Conservation (phyloP, 768 basidiomycete genomes). For the Tylopilus felleus region DNA sequence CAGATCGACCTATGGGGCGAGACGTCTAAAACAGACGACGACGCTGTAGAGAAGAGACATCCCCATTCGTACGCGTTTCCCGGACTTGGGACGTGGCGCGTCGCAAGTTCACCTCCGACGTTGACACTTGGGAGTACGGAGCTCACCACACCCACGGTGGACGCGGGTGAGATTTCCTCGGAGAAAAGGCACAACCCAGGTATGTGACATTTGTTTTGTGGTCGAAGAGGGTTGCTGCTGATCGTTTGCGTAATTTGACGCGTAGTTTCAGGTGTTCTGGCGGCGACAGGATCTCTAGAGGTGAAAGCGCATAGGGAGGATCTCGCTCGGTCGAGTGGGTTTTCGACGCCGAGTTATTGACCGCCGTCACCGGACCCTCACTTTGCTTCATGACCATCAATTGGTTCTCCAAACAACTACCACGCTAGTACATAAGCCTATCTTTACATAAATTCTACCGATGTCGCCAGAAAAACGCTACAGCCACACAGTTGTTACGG, state of each 20-base stretch:
- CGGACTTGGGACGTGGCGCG: conserved; percentile 20
- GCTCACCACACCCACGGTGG: not conserved
- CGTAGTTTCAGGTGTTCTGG: not conserved
- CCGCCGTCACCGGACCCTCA: not conserved
- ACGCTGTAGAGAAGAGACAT: not conserved
- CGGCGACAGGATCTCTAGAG: not conserved
- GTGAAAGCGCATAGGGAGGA: not conserved
- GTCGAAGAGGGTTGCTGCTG: not conserved
- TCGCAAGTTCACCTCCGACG: conserved; percentile 6
- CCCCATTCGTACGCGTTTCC: conserved; percentile 4
- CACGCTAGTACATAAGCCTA: not conserved
- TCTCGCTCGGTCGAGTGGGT: not conserved
- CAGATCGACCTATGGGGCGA: not conserved
- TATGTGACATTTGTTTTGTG: not conserved
- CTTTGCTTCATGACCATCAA: not conserved
- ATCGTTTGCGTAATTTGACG: not conserved
- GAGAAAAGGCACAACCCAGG: conserved; percentile 3
- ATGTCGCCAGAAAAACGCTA: not conserved
- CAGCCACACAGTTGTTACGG: conserved; percentile 16
- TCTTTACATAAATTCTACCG: not conserved
- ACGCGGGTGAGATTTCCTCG: not conserved
- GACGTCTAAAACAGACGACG: not conserved
- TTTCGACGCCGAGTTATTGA: not conserved
- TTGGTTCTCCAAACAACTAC: not conserved
- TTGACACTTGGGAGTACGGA: conserved; percentile 5